Evolutionary conservation across 805 yeast genomes (phyloP).

Genomic region (Suhomyces canberraensis): DNA sequence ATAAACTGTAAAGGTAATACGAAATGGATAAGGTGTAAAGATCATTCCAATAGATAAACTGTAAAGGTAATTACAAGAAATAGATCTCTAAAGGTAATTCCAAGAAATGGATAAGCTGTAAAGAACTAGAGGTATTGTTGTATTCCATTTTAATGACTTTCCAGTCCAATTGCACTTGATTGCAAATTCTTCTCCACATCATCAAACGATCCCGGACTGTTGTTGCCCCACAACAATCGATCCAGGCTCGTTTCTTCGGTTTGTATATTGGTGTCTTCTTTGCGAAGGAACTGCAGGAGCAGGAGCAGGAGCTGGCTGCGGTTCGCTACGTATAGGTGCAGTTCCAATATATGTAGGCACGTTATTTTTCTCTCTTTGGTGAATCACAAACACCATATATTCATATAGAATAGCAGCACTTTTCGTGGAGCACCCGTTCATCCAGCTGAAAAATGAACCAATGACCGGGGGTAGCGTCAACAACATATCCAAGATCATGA

Average conservation of each 20-base stretch:
- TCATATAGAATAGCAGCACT: constrained; percentile 77
- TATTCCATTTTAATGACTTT: no score
- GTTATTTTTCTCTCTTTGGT: constrained; percentile 12
- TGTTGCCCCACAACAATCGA: constrained; percentile 4
- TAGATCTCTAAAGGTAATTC: no score
- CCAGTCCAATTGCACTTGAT: no score
- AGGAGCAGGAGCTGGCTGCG: background rate
- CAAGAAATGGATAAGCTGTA: no score
- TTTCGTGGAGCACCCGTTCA: constrained; percentile 82
- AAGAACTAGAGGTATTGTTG: no score
- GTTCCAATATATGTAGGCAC: constrained; percentile 4
- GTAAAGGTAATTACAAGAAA: no score
- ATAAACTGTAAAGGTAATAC: no score
- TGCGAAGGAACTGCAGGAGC: background rate
- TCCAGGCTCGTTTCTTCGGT: background rate
- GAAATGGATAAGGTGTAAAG: no score
- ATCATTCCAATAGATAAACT: no score
- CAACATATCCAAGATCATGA: constrained; percentile 69
- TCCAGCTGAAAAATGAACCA: constrained; percentile 76
- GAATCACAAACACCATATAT: constrained; percentile 11
- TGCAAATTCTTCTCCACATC: no score
- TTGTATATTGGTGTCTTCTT: background rate
- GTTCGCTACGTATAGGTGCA: constrained; percentile 2
- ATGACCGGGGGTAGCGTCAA: constrained; percentile 77
- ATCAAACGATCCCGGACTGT: constrained; percentile 7